Evolutionary conservation across 305 asterid species (phyloP), one percentile per base, ranked within the genome.

Genomic region (Solanum hybrid): DNA sequence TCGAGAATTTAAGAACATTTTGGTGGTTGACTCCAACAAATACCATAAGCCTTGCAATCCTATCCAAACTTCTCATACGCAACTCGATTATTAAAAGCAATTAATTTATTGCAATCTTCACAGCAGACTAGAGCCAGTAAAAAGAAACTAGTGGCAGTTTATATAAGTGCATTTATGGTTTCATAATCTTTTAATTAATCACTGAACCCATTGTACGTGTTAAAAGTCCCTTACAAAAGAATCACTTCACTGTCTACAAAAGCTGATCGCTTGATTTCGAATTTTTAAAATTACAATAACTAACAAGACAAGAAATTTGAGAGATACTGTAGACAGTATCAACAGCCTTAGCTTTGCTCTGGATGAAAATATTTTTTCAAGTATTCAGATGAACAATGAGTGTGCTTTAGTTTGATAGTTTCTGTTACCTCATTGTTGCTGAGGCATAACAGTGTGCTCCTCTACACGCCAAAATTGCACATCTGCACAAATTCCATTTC

Each of bases 401-500:
- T 76, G 90, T n/a, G 90, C 87, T 88, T 31, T 90, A 89, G 89
- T 70, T 70, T 70, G 77, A 70, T 24, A 70, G 77, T 88, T 38
- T 79, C 81, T 87, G 41, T 89, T 77, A 76, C 92, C 91, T 88
- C 88, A 83, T 38, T 14, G 81, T 68, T 34, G 90, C 79, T 76
- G 90, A 79, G 87, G 94, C 89, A 84, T 76, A 45, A 88, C 34
- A 57, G 38, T 10, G 88, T 90, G 89, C 88, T 90, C 34, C 89
- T 92, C 92, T 93, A 96, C 96, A 96, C 94, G 89, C 98, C 98
- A 90, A 96, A 96, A 92, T 96, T 96, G 97, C 98, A 96, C 96
- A 93, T 94, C 93, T 95, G 98, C 94, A 96, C 95, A 89, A 94
- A 96, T 89, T 96, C 97, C 98, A 96, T 95, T 89, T 97, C 98